Percentiles rank a stretch among this genome's conserved stretches.
Evolutionary conservation across 2,329 filamentous ascomycete genomes (phyloP).

Genomic region (Myotisia sp.): DNA sequence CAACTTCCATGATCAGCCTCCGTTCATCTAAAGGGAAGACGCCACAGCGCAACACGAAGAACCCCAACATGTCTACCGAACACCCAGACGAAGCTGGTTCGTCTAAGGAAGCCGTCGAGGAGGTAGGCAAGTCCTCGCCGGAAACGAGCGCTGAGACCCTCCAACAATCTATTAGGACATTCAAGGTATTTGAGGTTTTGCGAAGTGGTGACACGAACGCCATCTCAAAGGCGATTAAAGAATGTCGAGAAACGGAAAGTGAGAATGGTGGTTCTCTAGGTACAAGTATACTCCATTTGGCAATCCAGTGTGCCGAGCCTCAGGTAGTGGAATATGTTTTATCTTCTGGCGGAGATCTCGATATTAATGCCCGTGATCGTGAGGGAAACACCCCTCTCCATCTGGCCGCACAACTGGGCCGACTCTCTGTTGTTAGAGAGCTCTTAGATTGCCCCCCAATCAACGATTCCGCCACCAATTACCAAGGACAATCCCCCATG

Average conservation of each 20-base stretch:
- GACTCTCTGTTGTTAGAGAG: conserved; percentile 64
- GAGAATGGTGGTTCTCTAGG: conserved; percentile 40
- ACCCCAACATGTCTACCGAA: conserved; percentile 12
- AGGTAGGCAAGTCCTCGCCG: conserved; percentile 20
- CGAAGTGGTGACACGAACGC: conserved; percentile 79
- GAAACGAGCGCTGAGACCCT: conserved; percentile 40
- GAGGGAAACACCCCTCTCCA: conserved; percentile 93
- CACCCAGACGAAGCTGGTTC: conserved; percentile 17
- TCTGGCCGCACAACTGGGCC: conserved; percentile 68
- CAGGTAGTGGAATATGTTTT: conserved; percentile 92
- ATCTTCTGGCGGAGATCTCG: conserved; percentile 55
- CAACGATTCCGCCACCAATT: conserved; percentile 78
- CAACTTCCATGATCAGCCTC: conserved; percentile 18
- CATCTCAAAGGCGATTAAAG: conserved; percentile 66
- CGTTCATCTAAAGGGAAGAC: conserved; percentile 22
- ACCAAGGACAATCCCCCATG: conserved; percentile 68
- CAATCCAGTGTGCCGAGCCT: conserved; percentile 86
- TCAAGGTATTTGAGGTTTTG: conserved; percentile 84
- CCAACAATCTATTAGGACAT: conserved; percentile 87
- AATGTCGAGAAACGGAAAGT: conserved; percentile 41
- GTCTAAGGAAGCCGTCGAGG: conserved; percentile 16
- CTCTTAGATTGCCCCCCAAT: conserved; percentile 69
- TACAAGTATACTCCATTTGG: conserved; percentile 81
- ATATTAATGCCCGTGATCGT: conserved; percentile 79
- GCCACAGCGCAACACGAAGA: conserved; percentile 11